A percentile compares a stretch with the other conserved stretches of the same genome.
phyloP scores from a whole-genome alignment of 1,284 basidiomycete species.

The Omphalotus olearius region DNA sequence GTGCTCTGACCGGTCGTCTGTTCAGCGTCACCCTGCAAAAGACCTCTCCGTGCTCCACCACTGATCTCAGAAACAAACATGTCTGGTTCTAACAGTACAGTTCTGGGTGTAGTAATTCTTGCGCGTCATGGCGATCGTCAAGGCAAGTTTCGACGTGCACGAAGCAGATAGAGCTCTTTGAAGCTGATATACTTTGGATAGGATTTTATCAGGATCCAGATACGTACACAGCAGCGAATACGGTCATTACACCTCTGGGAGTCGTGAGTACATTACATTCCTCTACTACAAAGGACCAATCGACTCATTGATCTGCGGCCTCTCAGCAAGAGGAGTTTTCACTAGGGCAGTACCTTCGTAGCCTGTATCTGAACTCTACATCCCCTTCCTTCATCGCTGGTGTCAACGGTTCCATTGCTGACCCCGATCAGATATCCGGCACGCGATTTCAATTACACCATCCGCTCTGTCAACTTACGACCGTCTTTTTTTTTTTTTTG shows the following conservation, averaged over 20 bases:
- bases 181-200: conserved; percentile 15
- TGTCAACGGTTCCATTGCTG: conserved; percentile 50
- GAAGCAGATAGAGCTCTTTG: neutral
- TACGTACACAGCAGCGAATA: conserved; percentile 60
- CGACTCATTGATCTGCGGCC: conserved; percentile 15
- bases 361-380: conserved; percentile 55
- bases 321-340: conserved; percentile 68
- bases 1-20: too few relatives aligned
- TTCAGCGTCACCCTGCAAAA: too few relatives aligned
- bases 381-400: conserved; percentile 57
- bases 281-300: too few relatives aligned
- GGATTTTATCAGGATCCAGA: conserved; percentile 64
- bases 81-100: conserved; percentile 17
- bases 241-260: conserved; percentile 74
- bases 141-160: conserved; percentile 14
- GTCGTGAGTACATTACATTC: conserved; percentile 40
- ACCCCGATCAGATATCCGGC: conserved; percentile 38
- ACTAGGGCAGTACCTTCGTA: conserved; percentile 59
- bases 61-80: conserved; percentile 5
- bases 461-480: neutral
- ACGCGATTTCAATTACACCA: neutral
- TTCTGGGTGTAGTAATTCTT: conserved; percentile 17
- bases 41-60: too few relatives aligned
- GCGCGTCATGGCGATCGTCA: conserved; percentile 24
- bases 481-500: conserved; percentile 23